A percentile compares a stretch with the other conserved stretches of the same genome.
These are phyloP conservation scores for Fusarium hostae DNA, from an alignment of 2,329 filamentous ascomycete genomes.

Conservation along the genomic window DNA sequence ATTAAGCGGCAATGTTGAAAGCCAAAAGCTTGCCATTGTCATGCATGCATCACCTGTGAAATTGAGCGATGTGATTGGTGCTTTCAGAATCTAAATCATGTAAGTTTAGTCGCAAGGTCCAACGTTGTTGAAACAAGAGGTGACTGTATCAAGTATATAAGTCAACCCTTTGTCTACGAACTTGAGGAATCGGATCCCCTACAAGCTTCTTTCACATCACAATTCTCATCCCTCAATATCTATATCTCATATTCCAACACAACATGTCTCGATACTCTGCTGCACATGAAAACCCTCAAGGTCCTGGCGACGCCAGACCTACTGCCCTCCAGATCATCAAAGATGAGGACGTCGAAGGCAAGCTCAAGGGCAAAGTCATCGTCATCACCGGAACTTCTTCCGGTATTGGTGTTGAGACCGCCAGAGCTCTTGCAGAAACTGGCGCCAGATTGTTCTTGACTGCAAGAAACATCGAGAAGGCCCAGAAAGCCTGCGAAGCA, in stretches of 20 bases:
- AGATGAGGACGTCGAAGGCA: conserved; percentile 50
- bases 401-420: conserved; percentile 58
- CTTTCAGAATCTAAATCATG: rapidly evolving
- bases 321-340: conserved; percentile 54
- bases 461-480: conserved; percentile 42
- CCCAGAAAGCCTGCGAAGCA: conserved; percentile 23
- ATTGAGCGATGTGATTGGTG: neutral
- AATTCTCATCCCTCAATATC: neutral
- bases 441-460: conserved; percentile 42
- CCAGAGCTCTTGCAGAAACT: conserved; percentile 55
- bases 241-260: neutral
- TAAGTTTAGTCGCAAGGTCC: neutral
- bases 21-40: too few species aligned
- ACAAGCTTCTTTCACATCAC: neutral
- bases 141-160: neutral
- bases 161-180: too few species aligned
- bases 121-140: neutral
- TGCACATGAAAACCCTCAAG: conserved; percentile 35
- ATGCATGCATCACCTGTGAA: neutral
- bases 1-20: neutral
- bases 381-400: conserved; percentile 58
- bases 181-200: neutral
- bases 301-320: conserved; percentile 54
- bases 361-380: conserved; percentile 51
- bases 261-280: conserved; percentile 20